phyloP scores from a whole-genome alignment of 208 protist species.

The Herpetomonas samuelpessoai region DNA sequence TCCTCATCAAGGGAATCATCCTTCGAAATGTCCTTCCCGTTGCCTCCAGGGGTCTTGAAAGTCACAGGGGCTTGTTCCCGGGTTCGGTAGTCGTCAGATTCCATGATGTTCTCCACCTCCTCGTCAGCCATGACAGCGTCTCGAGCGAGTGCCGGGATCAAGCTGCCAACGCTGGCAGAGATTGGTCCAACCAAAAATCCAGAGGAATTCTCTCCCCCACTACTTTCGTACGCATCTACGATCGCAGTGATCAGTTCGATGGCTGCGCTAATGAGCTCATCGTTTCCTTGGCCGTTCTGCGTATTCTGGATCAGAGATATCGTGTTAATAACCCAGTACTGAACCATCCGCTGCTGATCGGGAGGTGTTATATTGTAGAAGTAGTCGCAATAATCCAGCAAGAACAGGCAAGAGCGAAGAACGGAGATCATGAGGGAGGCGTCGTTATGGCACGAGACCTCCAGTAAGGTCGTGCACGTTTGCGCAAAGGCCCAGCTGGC shows the following conservation, averaged over 20 bases:
- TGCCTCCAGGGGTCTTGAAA: slow-evolving; percentile 21
- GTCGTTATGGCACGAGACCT: slow-evolving; percentile 48
- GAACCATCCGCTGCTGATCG: slow-evolving; percentile 28
- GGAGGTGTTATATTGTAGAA: slow-evolving; percentile 33
- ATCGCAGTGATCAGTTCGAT: slow-evolving; percentile 61
- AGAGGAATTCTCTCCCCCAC: slow-evolving; percentile 46
- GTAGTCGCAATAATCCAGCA: slow-evolving; percentile 88
- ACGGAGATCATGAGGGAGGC: slow-evolving; percentile 51
- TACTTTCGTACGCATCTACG: slow-evolving; percentile 57
- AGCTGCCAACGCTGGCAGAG: slow-evolving; percentile 19
- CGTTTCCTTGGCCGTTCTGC: slow-evolving; percentile 23
- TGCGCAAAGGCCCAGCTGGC: slow-evolving; percentile 52
- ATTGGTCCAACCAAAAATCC: slow-evolving; percentile 47
- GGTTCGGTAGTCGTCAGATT: slow-evolving; percentile 71
- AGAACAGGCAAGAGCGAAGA: slow-evolving; percentile 60
- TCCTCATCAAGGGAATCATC: slow-evolving; percentile 68
- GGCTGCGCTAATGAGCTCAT: slow-evolving; percentile 54
- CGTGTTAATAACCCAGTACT: slow-evolving; percentile 52
- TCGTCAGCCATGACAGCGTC: slow-evolving; percentile 70
- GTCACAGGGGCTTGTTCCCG: slow-evolving; percentile 50
- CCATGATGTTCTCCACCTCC: slow-evolving; percentile 67
- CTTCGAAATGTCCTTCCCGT: slow-evolving; percentile 68
- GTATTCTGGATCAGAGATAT: slow-evolving; percentile 38
- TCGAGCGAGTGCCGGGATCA: slow-evolving; percentile 52
- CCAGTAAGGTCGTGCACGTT: slow-evolving; percentile 68